phyloP scores from a whole-genome alignment of 768 basidiomycete species.

The Amyloporia xantha region DNA sequence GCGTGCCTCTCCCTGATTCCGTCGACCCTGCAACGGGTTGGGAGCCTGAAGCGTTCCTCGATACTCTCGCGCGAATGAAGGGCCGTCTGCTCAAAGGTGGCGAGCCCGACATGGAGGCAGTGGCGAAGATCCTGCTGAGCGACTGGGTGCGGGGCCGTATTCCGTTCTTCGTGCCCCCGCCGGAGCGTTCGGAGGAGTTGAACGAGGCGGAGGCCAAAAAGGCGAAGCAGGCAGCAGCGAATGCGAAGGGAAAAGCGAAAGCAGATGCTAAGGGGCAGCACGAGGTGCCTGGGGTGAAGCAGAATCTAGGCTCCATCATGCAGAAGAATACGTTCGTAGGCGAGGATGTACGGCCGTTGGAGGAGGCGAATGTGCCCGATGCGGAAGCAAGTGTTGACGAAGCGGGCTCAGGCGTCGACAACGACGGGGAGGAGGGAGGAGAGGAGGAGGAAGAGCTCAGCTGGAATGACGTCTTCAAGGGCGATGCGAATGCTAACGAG shows the following conservation, averaged over 20 bases:
- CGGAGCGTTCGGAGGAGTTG: conserved; percentile 69
- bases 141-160: conserved; percentile 98
- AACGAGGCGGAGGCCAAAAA: conserved; percentile 52
- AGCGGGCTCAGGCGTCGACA: conserved; percentile 34
- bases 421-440: conserved; percentile 28
- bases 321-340: conserved; percentile 84
- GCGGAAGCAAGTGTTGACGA: conserved; percentile 30
- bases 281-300: conserved; percentile 61
- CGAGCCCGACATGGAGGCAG: conserved; percentile 87
- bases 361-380: conserved; percentile 26
- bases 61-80: conserved; percentile 81
- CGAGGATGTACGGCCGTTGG: conserved; percentile 69
- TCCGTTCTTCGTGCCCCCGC: conserved; percentile 92
- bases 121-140: conserved; percentile 90
- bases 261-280: conserved; percentile 28
- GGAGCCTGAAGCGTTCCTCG: conserved; percentile 75
- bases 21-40: conserved; percentile 48
- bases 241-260: conserved; percentile 40
- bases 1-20: conserved; percentile 55
- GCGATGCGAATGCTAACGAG: conserved; percentile 22
- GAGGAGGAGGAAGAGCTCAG: conserved; percentile 45
- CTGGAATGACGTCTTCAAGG: conserved; percentile 86
- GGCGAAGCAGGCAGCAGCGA: conserved; percentile 34
- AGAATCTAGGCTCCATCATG: conserved; percentile 81
- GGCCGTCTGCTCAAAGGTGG: conserved; percentile 91